Evolutionary conservation across 1,284 basidiomycete genomes (phyloP).

Genomic region (Ceratorhiza oryzae-sativae): DNA sequence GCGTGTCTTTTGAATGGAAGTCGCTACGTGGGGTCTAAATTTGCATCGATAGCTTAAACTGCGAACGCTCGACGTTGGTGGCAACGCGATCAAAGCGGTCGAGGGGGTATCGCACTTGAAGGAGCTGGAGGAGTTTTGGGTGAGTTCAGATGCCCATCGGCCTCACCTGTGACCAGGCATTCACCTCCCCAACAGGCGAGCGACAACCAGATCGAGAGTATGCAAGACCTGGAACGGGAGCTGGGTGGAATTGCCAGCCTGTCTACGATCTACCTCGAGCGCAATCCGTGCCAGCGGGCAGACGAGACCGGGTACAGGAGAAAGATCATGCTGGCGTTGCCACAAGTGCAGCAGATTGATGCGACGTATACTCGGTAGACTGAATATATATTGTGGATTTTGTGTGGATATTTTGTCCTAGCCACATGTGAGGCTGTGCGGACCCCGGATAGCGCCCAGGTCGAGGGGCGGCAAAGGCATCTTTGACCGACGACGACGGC

Average conservation of each 20-base stretch:
- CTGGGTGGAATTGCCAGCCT: conserved; percentile 73
- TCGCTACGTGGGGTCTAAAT: background rate
- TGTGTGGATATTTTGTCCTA: background rate
- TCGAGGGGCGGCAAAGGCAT: conserved; percentile 15
- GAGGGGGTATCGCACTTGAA: conserved; percentile 83
- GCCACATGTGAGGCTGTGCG: conserved; percentile 33
- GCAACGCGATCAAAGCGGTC: conserved; percentile 80
- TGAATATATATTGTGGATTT: background rate
- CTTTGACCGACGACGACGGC: conserved; percentile 31
- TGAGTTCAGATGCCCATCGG: conserved; percentile 52
- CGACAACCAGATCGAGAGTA: conserved; percentile 79
- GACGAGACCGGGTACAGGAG: conserved; percentile 85
- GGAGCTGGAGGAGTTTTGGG: conserved; percentile 92
- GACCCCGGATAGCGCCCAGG: conserved; percentile 6
- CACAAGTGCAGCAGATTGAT: conserved; percentile 92
- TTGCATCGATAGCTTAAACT: conserved; percentile 66
- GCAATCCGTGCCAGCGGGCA: conserved; percentile 86
- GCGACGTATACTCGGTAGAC: conserved; percentile 68
- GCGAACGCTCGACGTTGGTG: conserved; percentile 86
- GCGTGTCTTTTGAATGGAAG: conserved; percentile 46
- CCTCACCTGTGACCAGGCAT: background rate
- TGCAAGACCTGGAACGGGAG: conserved; percentile 74
- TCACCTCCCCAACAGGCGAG: conserved; percentile 67
- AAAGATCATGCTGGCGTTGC: conserved; percentile 88
- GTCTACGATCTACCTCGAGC: conserved; percentile 93